A percentile compares a stretch with the other conserved stretches of the same genome.
These are phyloP conservation scores for Aquilaria yunnanensis DNA, from an alignment of 345 rosid species.

Conservation along the genomic window DNA sequence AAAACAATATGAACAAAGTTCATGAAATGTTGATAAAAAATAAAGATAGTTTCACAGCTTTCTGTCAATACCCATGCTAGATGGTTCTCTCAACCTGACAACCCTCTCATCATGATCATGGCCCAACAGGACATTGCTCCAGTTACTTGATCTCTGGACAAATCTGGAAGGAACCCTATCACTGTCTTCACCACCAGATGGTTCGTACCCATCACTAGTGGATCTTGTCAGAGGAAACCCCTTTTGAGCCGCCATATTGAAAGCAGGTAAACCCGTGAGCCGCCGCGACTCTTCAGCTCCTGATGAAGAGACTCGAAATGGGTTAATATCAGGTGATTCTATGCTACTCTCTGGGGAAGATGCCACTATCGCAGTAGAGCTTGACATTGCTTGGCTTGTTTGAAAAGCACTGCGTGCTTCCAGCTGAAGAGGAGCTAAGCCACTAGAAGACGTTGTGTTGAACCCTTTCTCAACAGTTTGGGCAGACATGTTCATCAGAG, in stretches of 20 bases:
- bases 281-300: slow-evolving; percentile 71
- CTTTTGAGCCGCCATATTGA: slow-evolving; percentile 39
- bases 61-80: slow-evolving; percentile 34
- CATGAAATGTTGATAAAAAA: background rate
- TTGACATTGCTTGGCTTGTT: slow-evolving; percentile 82
- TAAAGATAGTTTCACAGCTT: slow-evolving; percentile 23
- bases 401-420: slow-evolving; percentile 96
- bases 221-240: slow-evolving; percentile 86
- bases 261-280: slow-evolving; percentile 46
- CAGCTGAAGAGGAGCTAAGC: slow-evolving; percentile 84
- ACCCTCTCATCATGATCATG: slow-evolving; percentile 43
- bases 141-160: slow-evolving; percentile 55
- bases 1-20: slow-evolving; percentile 15
- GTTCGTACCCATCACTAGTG: slow-evolving; percentile 91
- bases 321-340: slow-evolving; percentile 91
- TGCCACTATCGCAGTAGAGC: slow-evolving; percentile 55
- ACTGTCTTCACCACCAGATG: slow-evolving; percentile 98
- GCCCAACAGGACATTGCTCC: slow-evolving; percentile 45
- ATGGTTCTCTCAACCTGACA: slow-evolving; percentile 38
- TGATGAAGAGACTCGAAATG: slow-evolving; percentile 71
- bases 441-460: slow-evolving; percentile 57
- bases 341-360: slow-evolving; percentile 98
- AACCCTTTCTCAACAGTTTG: slow-evolving; percentile 39
- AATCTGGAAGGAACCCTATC: slow-evolving; percentile 81
- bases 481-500: slow-evolving; percentile 33